Base-by-base conservation (phyloP, 2,329 filamentous ascomycete genomes). In the Alternaria rosae region DNA sequence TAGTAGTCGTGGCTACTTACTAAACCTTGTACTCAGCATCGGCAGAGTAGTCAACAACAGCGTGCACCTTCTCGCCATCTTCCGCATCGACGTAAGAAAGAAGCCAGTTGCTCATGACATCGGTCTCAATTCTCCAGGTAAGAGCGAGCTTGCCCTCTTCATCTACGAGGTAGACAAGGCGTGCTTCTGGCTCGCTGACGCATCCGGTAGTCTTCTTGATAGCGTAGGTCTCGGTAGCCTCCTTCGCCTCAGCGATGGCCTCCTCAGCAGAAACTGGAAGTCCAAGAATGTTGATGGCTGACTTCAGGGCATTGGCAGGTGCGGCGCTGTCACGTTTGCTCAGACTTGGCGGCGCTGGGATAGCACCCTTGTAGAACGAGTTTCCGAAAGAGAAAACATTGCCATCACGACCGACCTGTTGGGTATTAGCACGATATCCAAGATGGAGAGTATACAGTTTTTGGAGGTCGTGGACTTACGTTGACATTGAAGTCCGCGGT, bases 401-500 rank as follows among this genome's bases (percentile, higher is more conserved):
- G 25, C 87, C 87, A 61, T 88, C 82, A 17, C 78, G 71, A 23
- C 77, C 84, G 67, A 87, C 78, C 85, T 85, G 44, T 38, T 5
- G 38, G 17, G 28, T 13, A 38, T 58, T 57, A 54, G 41, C 53
- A 41, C 38, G 10, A n/a, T n/a, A 12, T 11, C 8, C 3, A 15
- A 13, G 21, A 41, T 57, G 7, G 15, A 30, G 28, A 44, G 8
- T 12, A 54, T 7, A 5, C n/a, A 5, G 1, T 6, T 25, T 10
- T 15, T 5, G 20, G 15, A 26, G 3, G 10, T 28, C 20, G 4
- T 15, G 6, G 12, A 79, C 85, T 78, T 67, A 88, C 85, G 64
- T 88, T 88, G 50, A 88, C 85, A 54, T 88, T 87, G 69, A 88
- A 87, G 70, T 87, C 85, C 1, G 84, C 85, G 67, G 88, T 88